Conservation (phyloP, 1,284 basidiomycete genomes). For the Anthracocystis setariae region DNA sequence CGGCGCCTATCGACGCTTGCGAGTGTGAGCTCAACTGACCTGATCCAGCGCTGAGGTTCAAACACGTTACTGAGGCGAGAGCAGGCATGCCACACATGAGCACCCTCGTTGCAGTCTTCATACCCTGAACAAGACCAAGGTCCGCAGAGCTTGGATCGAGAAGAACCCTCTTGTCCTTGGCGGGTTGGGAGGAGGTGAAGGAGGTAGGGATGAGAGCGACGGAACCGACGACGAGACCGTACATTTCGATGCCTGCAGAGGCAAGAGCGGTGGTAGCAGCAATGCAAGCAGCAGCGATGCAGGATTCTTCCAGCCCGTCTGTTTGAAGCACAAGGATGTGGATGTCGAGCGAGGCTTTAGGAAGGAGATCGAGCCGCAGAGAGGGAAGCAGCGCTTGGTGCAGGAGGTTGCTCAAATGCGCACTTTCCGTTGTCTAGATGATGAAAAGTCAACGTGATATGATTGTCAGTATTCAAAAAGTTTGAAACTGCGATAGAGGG, state of each 20-base stretch:
- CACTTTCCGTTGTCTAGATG: slow-evolving; percentile 87
- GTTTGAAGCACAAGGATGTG: slow-evolving; percentile 90
- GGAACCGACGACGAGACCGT: slow-evolving; percentile 82
- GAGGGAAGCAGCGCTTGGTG: slow-evolving; percentile 87
- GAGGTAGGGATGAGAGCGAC: slow-evolving; percentile 71
- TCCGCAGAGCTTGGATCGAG: slow-evolving; percentile 84
- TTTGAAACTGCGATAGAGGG: neutral
- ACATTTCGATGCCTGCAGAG: slow-evolving; percentile 86
- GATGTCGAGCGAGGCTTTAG: slow-evolving; percentile 92
- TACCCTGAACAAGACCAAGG: slow-evolving; percentile 69
- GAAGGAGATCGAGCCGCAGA: slow-evolving; percentile 85
- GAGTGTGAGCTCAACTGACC: neutral
- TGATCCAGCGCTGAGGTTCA: slow-evolving; percentile 34
- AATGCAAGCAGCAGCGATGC: slow-evolving; percentile 73
- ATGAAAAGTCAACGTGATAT: neutral
- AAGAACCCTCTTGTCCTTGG: slow-evolving; percentile 69
- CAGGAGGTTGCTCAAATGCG: slow-evolving; percentile 81
- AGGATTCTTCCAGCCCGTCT: slow-evolving; percentile 77
- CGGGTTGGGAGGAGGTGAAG: slow-evolving; percentile 1
- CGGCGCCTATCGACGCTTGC: slow-evolving; percentile 7
- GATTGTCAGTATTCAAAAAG: neutral
- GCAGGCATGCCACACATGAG: slow-evolving; percentile 87
- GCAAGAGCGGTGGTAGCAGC: slow-evolving; percentile 91
- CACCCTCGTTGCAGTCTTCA: slow-evolving; percentile 67
- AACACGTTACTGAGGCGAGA: slow-evolving; percentile 78